Base-by-base conservation (phyloP, 768 basidiomycete species). In the Mycena filopes region DNA sequence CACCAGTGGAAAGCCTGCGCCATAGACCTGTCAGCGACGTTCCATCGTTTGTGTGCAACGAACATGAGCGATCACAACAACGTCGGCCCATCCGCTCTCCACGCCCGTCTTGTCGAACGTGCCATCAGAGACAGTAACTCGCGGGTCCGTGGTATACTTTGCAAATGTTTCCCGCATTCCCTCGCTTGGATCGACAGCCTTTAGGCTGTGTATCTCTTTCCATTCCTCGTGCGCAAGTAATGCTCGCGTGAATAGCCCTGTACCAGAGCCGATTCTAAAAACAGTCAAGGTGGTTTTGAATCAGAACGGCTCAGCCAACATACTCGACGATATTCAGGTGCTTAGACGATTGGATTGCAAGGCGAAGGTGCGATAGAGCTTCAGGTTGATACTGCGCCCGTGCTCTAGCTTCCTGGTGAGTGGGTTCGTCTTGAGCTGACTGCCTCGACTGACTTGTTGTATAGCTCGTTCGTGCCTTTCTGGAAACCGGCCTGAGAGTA, bases 1-100 rank as follows among this genome's bases (percentile, higher is more conserved):
- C 87, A 87, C 91, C 90, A 92, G 78, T 92, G 90, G 74, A 85
- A 91, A 25, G 91, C 91, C 83, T 91, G 36, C 36, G 36, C 36
- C 36, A 36, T 36, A 40, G 1, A n/a, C 8, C 23, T 29, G 9
- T 15, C 8, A 0, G 25, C 36, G 33, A 3, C 21, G 6, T 8
- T 11, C n/a, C 16, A 21, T 9, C 6, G 4, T 20, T 9, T 47
- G 3, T 0, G 18, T 23, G 2, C 31, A 1, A 51, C 66, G 21
- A 54, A 82, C 83, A 79, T 84, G 84, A 0, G 85, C 87, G 43
- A 86, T 79, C 68, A 84, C 75, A 36, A 88, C 65, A 2, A 86
- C 65, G 70, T 89, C 88, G 0, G 86, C 87, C 77, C 81, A 84
- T 0, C 78, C 81, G 55, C 81, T 79, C 26, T 73, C 71, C 15